Conservation (phyloP, 371 early-diverging fungal species). For the Umbelopsis sp. region DNA sequence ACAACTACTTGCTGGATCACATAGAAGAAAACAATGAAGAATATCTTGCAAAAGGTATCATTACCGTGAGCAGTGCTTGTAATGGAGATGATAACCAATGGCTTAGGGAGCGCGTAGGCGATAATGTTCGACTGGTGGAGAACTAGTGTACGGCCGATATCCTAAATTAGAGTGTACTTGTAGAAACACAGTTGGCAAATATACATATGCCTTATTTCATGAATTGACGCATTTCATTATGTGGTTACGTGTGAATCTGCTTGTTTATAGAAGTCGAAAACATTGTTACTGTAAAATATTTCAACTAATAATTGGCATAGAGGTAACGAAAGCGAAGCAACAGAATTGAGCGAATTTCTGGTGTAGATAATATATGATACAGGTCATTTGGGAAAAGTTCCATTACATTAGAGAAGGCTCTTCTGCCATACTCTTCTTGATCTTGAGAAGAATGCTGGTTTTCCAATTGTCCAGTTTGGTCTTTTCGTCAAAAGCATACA, state of each 20-base stretch:
- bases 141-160: background rate
- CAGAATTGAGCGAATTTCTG: background rate
- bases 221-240: background rate
- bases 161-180: background rate
- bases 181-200: background rate
- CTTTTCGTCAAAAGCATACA: slow-evolving; percentile 83
- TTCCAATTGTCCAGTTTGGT: slow-evolving; percentile 96
- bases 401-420: slow-evolving; percentile 49
- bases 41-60: slow-evolving; percentile 69
- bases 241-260: background rate
- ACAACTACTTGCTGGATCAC: slow-evolving; percentile 64
- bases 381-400: background rate
- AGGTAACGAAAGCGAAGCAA: background rate
- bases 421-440: slow-evolving; percentile 86
- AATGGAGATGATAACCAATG: background rate
- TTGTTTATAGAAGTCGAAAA: no score
- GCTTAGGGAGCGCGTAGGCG: background rate
- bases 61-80: slow-evolving; percentile 49
- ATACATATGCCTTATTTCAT: background rate
- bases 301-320: background rate
- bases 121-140: background rate
- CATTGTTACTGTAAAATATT: no score
- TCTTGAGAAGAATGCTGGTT: slow-evolving; percentile 83
- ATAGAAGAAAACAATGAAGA: slow-evolving; percentile 76
- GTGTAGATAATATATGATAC: slow-evolving; percentile 18